Evolutionary conservation across 306 rosid genomes (phyloP).

Genomic region (Hippophae tibetana): DNA sequence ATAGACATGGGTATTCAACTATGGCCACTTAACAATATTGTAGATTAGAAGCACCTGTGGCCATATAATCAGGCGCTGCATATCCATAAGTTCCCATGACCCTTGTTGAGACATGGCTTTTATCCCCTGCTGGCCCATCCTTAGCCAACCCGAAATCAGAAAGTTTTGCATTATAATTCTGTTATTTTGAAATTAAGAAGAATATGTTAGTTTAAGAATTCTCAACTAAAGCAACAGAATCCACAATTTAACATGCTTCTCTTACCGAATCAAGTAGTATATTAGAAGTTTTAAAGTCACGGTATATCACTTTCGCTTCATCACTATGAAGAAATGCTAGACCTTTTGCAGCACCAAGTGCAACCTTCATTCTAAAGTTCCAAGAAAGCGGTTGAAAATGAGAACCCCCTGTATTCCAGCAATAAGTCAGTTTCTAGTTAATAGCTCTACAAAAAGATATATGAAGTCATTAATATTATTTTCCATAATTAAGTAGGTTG

Average conservation of each 20-base stretch:
- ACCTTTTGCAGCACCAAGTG: slow-evolving; percentile 91
- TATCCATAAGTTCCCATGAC: slow-evolving; percentile 97
- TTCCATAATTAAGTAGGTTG: no score
- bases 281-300: slow-evolving; percentile 82
- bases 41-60: slow-evolving; percentile 53
- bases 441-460: slow-evolving; percentile 7
- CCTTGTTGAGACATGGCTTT: slow-evolving; percentile 92
- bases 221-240: slow-evolving; percentile 1
- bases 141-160: slow-evolving; percentile 97
- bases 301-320: slow-evolving; percentile 78
- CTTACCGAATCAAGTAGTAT: slow-evolving; percentile 74
- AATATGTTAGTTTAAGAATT: slow-evolving; percentile 18
- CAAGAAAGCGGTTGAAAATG: slow-evolving; percentile 87
- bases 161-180: slow-evolving; percentile 72
- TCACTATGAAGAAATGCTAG: slow-evolving; percentile 94
- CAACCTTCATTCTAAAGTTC: slow-evolving; percentile 73
- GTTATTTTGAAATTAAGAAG: slow-evolving; percentile 18
- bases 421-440: slow-evolving; percentile 7
- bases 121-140: slow-evolving; percentile 83
- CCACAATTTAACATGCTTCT: slow-evolving; percentile 8
- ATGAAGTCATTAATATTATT: neutral
- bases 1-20: neutral
- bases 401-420: slow-evolving; percentile 53
- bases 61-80: slow-evolving; percentile 96
- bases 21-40: neutral